These are phyloP conservation scores for Brasilioporus rufonigricans DNA, from an alignment of 768 basidiomycete species.

Conservation along the genomic window DNA sequence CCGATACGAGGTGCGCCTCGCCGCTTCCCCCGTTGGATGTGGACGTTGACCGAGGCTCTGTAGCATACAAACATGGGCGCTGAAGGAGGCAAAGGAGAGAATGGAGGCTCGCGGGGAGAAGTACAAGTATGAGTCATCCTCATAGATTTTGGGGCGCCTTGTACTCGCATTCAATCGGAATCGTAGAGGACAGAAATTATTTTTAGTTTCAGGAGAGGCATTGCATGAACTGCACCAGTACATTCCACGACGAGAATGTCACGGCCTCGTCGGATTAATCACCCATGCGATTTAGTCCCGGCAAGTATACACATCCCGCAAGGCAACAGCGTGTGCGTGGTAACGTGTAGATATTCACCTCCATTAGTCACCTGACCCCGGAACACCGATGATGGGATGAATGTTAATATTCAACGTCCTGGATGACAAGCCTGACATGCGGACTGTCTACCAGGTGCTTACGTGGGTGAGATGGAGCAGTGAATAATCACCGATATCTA, in stretches of 20 bases:
- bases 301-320: too few species aligned
- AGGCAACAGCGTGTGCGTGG: too few species aligned
- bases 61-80: slow-evolving; percentile 91
- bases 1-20: slow-evolving; percentile 77
- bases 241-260: too few species aligned
- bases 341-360: too few species aligned
- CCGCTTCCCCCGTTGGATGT: slow-evolving; percentile 1
- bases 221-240: too few species aligned
- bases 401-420: too few species aligned
- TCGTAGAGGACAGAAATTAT: not conserved
- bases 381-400: too few species aligned
- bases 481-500: slow-evolving; percentile 10
- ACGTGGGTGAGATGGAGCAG: not conserved
- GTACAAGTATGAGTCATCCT: slow-evolving; percentile 72
- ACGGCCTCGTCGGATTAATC: too few species aligned
- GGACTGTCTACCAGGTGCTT: too few species aligned
- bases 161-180: slow-evolving; percentile 2
- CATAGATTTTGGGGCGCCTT: slow-evolving; percentile 17
- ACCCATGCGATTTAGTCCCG: too few species aligned
- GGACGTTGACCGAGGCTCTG: not conserved
- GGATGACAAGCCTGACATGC: too few species aligned
- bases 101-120: slow-evolving; percentile 94
- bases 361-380: too few species aligned
- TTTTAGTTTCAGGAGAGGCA: not conserved
- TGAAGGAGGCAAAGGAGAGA: slow-evolving; percentile 82